A percentile compares a stretch with the other conserved stretches of the same genome.
Evolutionary conservation across 768 basidiomycete species (phyloP).

Genomic region (Cubamyces sp.): DNA sequence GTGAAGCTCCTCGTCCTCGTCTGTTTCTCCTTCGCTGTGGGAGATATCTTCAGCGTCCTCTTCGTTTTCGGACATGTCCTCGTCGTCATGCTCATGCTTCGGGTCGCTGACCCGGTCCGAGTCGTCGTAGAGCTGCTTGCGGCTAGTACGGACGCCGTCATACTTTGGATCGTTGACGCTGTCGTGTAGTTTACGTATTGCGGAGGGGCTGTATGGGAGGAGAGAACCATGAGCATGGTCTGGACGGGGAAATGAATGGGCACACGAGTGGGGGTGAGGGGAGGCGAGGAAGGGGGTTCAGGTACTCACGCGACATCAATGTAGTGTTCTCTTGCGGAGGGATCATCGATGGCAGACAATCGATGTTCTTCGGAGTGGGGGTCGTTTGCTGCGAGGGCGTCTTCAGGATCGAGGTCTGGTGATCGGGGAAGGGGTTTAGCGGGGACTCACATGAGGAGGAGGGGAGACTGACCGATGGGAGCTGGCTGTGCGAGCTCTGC

Average conservation of each 20-base stretch:
- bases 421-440: conserved; percentile 16
- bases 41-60: conserved; percentile 2
- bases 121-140: conserved; percentile 57
- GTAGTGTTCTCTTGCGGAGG: conserved; percentile 73
- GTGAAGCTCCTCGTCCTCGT: conserved; percentile 27
- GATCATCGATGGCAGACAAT: conserved; percentile 35
- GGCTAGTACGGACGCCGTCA: conserved; percentile 64
- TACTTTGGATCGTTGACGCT: conserved; percentile 80
- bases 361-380: conserved; percentile 42
- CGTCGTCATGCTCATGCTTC: conserved; percentile 23
- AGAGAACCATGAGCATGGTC: conserved; percentile 6
- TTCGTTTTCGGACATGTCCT: conserved; percentile 26
- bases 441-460: conserved; percentile 17
- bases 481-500: conserved; percentile 75
- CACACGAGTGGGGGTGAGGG: neutral
- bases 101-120: conserved; percentile 32
- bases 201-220: conserved; percentile 57
- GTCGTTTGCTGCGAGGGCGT: conserved; percentile 52
- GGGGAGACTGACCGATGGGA: conserved; percentile 57
- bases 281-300: neutral
- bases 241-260: conserved; percentile 1
- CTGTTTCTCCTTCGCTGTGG: conserved; percentile 7
- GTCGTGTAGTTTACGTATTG: conserved; percentile 65
- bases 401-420: conserved; percentile 78
- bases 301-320: conserved; percentile 77